Percentiles rank a stretch among this genome's conserved stretches.
These are phyloP conservation scores for Phytophthora lateralis DNA, from an alignment of 352 stramenopile genomes.

Conservation along the genomic window DNA sequence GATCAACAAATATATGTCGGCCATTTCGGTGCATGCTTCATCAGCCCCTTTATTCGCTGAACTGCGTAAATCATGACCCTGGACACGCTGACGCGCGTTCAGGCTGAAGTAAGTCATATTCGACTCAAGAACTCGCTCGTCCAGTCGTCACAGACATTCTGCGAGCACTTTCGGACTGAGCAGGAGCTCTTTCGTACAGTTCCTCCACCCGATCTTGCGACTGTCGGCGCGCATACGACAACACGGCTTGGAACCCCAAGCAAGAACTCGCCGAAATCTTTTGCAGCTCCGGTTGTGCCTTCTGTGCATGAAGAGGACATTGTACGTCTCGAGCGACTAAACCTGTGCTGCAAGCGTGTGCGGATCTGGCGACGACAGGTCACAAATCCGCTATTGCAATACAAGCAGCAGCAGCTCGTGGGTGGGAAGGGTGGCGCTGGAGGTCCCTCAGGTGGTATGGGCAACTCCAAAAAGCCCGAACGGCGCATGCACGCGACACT, in stretches of 20 bases:
- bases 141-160: slow-evolving; percentile 50
- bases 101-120: slow-evolving; percentile 60
- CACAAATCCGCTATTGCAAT: slow-evolving; percentile 69
- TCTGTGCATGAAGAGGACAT: slow-evolving; percentile 46
- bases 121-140: slow-evolving; percentile 65
- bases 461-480: slow-evolving; percentile 55
- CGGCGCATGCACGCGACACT: slow-evolving; percentile 73
- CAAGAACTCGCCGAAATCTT: slow-evolving; percentile 14
- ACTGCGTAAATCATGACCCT: slow-evolving; percentile 55
- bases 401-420: slow-evolving; percentile 53
- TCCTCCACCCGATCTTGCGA: neutral
- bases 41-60: neutral
- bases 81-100: slow-evolving; percentile 60
- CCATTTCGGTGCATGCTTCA: slow-evolving; percentile 10
- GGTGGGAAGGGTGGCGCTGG: slow-evolving; percentile 16
- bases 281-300: slow-evolving; percentile 1
- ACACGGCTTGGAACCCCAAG: slow-evolving; percentile 8
- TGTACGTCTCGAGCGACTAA: slow-evolving; percentile 58
- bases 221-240: neutral
- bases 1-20: slow-evolving; percentile 11
- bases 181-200: slow-evolving; percentile 56
- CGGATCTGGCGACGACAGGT: slow-evolving; percentile 66
- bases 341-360: slow-evolving; percentile 79
- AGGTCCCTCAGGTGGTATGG: slow-evolving; percentile 13
- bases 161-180: slow-evolving; percentile 50